These are phyloP conservation scores for Aspergillus ellipticus DNA, from an alignment of 495 filamentous ascomycete species.

Conservation along the genomic window DNA sequence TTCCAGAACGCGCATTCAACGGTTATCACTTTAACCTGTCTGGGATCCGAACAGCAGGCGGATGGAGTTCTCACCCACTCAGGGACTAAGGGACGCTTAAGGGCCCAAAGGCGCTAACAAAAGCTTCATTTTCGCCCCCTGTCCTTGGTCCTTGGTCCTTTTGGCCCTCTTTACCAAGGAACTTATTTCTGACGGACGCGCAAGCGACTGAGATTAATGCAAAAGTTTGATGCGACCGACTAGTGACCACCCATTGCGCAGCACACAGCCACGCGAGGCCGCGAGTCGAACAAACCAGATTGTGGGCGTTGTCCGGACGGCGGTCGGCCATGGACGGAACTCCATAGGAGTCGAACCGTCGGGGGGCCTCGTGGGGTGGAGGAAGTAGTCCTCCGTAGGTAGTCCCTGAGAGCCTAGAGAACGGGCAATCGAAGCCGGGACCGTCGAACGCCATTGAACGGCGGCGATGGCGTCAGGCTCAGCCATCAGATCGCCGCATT, in stretches of 20 bases:
- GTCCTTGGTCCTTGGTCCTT: too few relatives aligned
- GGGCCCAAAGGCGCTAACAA: background rate
- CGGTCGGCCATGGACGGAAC: background rate
- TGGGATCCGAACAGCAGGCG: background rate
- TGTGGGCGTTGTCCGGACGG: background rate
- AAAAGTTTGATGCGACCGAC: too few relatives aligned
- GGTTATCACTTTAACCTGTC: constrained; percentile 10
- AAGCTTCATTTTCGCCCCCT: constrained; percentile 2
- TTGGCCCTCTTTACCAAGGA: background rate
- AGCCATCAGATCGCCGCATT: constrained; percentile 40
- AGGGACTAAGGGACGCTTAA: background rate
- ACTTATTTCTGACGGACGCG: constrained; percentile 1
- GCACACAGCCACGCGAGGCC: too few relatives aligned
- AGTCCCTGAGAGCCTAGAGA: constrained; percentile 9
- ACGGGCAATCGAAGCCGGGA: background rate
- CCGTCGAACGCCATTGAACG: constrained; percentile 17
- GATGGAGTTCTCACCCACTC: constrained; percentile 1
- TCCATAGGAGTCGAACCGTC: background rate
- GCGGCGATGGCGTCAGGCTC: constrained; percentile 32
- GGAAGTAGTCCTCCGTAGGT: background rate
- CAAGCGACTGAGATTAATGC: background rate
- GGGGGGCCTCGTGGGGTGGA: constrained; percentile 8
- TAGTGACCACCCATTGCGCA: too few relatives aligned
- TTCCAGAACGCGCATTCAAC: constrained; percentile 16
- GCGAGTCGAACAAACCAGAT: background rate